Evolutionary conservation across 768 basidiomycete species (phyloP).

Genomic region (Xerocomus potaroensis): DNA sequence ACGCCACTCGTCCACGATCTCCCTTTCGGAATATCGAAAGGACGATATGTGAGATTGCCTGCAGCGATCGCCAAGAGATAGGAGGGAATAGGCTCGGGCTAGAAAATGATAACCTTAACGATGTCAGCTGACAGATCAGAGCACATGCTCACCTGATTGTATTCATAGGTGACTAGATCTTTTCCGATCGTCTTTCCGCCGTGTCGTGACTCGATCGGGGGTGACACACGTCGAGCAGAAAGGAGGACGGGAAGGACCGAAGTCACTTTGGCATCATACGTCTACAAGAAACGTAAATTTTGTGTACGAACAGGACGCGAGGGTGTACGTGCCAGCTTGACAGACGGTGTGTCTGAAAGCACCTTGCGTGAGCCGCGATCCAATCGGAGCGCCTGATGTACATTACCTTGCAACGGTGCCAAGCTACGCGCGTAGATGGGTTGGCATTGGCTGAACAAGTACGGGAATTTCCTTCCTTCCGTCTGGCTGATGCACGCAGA

Average conservation of each 20-base stretch:
- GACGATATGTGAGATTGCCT: conserved; percentile 73
- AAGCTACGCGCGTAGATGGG: conserved; percentile 85
- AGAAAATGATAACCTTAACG: neutral
- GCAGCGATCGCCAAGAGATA: conserved; percentile 92
- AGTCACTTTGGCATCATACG: conserved; percentile 75
- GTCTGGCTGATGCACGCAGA: conserved; percentile 54
- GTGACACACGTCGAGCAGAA: conserved; percentile 77
- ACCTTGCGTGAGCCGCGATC: neutral
- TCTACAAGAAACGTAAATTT: conserved; percentile 38
- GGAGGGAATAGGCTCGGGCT: conserved; percentile 84
- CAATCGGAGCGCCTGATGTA: neutral
- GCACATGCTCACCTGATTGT: conserved; percentile 59
- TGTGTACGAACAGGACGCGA: neutral
- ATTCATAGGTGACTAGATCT: conserved; percentile 70
- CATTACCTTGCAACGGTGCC: conserved; percentile 72
- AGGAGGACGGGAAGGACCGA: conserved; percentile 84
- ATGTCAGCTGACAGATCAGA: neutral
- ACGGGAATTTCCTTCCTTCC: conserved; percentile 79
- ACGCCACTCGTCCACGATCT: conserved; percentile 79
- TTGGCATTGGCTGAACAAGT: conserved; percentile 90
- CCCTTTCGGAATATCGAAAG: conserved; percentile 56
- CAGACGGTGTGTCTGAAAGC: conserved; percentile 70
- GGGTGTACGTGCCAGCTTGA: conserved; percentile 66
- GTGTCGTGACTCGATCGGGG: conserved; percentile 68
- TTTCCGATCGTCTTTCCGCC: conserved; percentile 70